A percentile compares a stretch with the other conserved stretches of the same genome.
Evolutionary conservation across 2,329 filamentous ascomycete genomes (phyloP).

Genomic region (Clonostachys byssicola): DNA sequence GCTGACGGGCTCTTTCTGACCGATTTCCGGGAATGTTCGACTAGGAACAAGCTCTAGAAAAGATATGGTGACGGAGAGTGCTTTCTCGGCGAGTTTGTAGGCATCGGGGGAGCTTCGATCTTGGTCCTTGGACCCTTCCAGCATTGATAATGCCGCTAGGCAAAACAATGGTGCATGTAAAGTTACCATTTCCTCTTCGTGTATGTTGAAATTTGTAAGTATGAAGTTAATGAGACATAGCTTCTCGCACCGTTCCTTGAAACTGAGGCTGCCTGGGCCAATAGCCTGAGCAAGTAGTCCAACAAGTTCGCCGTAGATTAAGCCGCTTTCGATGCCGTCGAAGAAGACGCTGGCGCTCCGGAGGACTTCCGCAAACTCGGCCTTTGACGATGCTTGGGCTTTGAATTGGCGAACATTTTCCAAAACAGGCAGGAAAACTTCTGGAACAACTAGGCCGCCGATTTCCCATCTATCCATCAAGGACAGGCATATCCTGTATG

Average conservation of each 20-base stretch:
- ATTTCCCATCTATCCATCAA: conserved; percentile 99
- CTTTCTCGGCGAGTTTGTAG: conserved; percentile 25
- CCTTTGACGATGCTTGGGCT: conserved; percentile 55
- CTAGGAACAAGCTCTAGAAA: conserved; percentile 63
- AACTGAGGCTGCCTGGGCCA: conserved; percentile 34
- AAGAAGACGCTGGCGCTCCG: conserved; percentile 95
- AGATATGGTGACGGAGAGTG: conserved; percentile 45
- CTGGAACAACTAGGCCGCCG: conserved; percentile 81
- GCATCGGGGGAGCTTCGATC: conserved; percentile 22
- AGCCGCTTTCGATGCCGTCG: conserved; percentile 88
- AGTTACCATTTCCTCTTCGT: conserved; percentile 92
- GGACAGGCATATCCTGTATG: conserved; percentile 88
- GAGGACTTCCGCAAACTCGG: conserved; percentile 80
- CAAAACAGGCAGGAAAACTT: conserved; percentile 83
- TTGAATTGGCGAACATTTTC: conserved; percentile 76
- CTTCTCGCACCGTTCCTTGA: conserved; percentile 52
- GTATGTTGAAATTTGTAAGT: conserved; percentile 82
- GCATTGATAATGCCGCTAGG: conserved; percentile 56
- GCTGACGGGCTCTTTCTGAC: background rate
- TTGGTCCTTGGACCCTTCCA: conserved; percentile 45
- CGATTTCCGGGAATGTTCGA: conserved; percentile 46
- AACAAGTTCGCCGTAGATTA: conserved; percentile 85
- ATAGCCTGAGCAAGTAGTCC: conserved; percentile 61
- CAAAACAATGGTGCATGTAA: conserved; percentile 74
- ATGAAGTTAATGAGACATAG: conserved; percentile 78